These are phyloP conservation scores for Coniosporium tulheliwenetii DNA, from an alignment of 2,329 filamentous ascomycete species.

Conservation along the genomic window DNA sequence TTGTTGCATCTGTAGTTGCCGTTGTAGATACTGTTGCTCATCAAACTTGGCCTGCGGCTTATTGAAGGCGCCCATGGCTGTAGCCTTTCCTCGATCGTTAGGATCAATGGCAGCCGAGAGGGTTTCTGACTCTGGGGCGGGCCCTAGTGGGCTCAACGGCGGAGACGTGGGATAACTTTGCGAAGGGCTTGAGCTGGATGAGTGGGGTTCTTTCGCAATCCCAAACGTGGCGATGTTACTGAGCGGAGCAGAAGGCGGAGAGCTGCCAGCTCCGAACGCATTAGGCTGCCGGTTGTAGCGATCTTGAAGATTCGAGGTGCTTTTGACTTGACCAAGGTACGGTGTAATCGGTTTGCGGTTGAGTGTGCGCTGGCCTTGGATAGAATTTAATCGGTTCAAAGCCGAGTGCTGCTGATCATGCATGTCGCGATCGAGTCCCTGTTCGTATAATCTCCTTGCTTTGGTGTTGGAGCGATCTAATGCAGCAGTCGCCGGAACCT, in stretches of 20 bases:
- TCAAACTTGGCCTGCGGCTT: conserved; percentile 66
- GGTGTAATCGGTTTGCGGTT: conserved; percentile 31
- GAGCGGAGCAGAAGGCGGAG: conserved; percentile 31
- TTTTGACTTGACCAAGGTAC: conserved; percentile 23
- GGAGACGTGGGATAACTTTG: conserved; percentile 29
- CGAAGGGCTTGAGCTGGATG: conserved; percentile 23
- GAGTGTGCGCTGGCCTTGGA: conserved; percentile 47
- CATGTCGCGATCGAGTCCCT: conserved; percentile 61
- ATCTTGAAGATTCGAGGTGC: conserved; percentile 52
- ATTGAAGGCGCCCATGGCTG: conserved; percentile 54
- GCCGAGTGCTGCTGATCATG: conserved; percentile 68
- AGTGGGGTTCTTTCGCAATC: conserved; percentile 16
- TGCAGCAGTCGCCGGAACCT: conserved; percentile 14
- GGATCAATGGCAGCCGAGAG: conserved; percentile 52
- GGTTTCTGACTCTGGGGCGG: conserved; percentile 48
- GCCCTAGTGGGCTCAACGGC: conserved; percentile 41
- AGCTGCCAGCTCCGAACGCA: conserved; percentile 21
- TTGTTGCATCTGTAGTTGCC: conserved; percentile 66
- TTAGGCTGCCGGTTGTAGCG: conserved; percentile 17
- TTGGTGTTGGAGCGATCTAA: conserved; percentile 54
- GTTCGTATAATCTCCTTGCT: conserved; percentile 65
- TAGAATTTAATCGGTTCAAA: conserved; percentile 62
- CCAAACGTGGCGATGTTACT: conserved; percentile 22
- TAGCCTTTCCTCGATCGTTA: conserved; percentile 68
- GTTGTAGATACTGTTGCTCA: conserved; percentile 69